phyloP scores from a whole-genome alignment of 2,329 filamentous ascomycete species.

The Aspergillus spinulosporus region DNA sequence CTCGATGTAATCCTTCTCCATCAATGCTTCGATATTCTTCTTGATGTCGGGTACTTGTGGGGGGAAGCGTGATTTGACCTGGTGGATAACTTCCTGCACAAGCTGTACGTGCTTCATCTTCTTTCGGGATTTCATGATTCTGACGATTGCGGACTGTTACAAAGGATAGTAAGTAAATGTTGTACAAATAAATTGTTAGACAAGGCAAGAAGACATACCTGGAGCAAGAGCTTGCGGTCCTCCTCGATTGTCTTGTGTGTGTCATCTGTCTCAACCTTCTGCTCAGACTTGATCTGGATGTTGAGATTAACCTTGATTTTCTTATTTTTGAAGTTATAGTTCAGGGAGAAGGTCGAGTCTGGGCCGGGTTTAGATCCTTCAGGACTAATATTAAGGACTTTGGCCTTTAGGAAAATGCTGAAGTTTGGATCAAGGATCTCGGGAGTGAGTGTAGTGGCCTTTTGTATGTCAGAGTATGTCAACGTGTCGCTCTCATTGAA shows the following conservation, averaged over 20 bases:
- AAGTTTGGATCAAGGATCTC: constrained; percentile 87
- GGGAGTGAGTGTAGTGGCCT: constrained; percentile 73
- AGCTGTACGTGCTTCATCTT: constrained; percentile 96
- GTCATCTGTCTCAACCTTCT: constrained; percentile 93
- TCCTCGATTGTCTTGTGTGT: constrained; percentile 99
- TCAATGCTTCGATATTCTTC: constrained; percentile 97
- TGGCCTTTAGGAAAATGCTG: constrained; percentile 86
- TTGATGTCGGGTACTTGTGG: constrained; percentile 96
- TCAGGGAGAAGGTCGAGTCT: constrained; percentile 78
- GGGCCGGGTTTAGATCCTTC: constrained; percentile 73
- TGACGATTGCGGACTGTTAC: constrained; percentile 87
- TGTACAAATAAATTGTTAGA: neutral
- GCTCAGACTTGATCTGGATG: constrained; percentile 88
- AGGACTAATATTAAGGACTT: constrained; percentile 73
- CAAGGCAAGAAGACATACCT: constrained; percentile 64
- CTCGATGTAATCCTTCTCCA: constrained; percentile 99
- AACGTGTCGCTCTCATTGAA: constrained; percentile 91
- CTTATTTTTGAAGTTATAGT: constrained; percentile 97
- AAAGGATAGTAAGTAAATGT: constrained; percentile 12
- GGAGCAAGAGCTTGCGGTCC: constrained; percentile 91
- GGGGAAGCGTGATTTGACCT: constrained; percentile 89
- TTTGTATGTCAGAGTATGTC: constrained; percentile 82
- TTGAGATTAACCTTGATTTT: constrained; percentile 98
- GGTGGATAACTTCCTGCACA: constrained; percentile 91
- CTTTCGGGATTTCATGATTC: constrained; percentile 99